Base-by-base conservation (phyloP, 441 rosid species). In the Croton setiger region DNA sequence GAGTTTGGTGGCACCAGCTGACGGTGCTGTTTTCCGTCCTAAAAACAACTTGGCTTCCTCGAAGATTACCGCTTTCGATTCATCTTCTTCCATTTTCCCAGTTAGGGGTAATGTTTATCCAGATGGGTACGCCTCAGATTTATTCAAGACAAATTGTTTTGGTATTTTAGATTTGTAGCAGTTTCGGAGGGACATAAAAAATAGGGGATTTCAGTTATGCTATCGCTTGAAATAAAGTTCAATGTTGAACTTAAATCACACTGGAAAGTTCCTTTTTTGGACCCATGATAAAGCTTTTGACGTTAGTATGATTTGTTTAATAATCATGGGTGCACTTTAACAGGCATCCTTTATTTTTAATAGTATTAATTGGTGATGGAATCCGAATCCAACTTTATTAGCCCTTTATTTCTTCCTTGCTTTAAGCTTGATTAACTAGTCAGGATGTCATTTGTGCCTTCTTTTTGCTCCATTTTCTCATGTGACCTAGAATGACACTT, bases 101-200 rank as follows among this genome's bases (percentile, higher is more conserved):
- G 86, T 86, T 13, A 80, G 74, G 56, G 98, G 97, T 61, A 88
- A 83, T 79, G 87, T 93, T 69, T 86, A 69, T 83, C 93, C 97
- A 52, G 90, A 89, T 79, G 98, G 97, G 98, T 91, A 83, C 66
- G 85, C 62, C 21, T 61, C 39, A 23, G 68, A 54, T 49, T 67
- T 33, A 18, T 47, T 54, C 27, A 64, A 65, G 68, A 67, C 6
- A 60, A 43, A 36, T 57, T 15, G 1, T 47, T 62, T 17, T 27
- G 2, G 31, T 27, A 33, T 7, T 56, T 27, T 59, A 61, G 45
- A 60, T 48, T 15, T 23, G 36, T 51, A 2, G 61, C 10, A 43
- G 14, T 60, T 57, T 36, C 37, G 4, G 10, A 43, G 7, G 20
- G 52, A 35, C 10, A 20, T n/a, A 4, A 15, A 39, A 57, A 67